phyloP scores from a whole-genome alignment of 2,329 filamentous ascomycete species.

The Pyricularia sp. region DNA sequence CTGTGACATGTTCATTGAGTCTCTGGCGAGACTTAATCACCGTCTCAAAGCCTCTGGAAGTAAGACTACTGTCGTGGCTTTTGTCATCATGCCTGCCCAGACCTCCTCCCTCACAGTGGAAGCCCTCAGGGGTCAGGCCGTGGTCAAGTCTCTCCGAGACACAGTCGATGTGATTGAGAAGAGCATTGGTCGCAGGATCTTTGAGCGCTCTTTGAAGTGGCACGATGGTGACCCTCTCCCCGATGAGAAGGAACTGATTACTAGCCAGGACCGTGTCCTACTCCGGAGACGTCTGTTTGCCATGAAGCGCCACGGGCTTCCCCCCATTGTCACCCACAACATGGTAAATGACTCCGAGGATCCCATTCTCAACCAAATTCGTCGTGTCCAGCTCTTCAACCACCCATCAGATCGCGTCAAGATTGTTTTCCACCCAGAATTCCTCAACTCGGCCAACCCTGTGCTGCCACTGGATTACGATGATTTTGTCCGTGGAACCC shows the following conservation, averaged over 20 bases:
- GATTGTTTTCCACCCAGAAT: constrained; percentile 95
- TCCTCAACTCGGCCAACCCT: constrained; percentile 89
- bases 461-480: constrained; percentile 95
- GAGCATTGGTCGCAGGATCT: constrained; percentile 84
- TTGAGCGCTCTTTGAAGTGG: constrained; percentile 90
- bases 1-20: constrained; percentile 99
- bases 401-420: constrained; percentile 91
- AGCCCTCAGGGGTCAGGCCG: constrained; percentile 88
- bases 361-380: constrained; percentile 88
- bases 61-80: constrained; percentile 89
- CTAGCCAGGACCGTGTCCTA: constrained; percentile 80
- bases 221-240: constrained; percentile 87
- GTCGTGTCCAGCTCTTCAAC: constrained; percentile 94
- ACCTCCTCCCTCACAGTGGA: constrained; percentile 92
- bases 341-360: constrained; percentile 93
- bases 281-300: constrained; percentile 84
- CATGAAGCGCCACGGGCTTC: constrained; percentile 84
- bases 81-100: constrained; percentile 97
- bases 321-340: constrained; percentile 96
- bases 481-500: constrained; percentile 93
- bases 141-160: constrained; percentile 90
- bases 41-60: constrained; percentile 72
- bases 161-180: constrained; percentile 87
- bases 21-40: constrained; percentile 86
- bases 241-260: constrained; percentile 93